Percentiles rank a stretch among this genome's conserved stretches.
phyloP scores from a whole-genome alignment of 331 rosid genomes.

The Ulmus americana region DNA sequence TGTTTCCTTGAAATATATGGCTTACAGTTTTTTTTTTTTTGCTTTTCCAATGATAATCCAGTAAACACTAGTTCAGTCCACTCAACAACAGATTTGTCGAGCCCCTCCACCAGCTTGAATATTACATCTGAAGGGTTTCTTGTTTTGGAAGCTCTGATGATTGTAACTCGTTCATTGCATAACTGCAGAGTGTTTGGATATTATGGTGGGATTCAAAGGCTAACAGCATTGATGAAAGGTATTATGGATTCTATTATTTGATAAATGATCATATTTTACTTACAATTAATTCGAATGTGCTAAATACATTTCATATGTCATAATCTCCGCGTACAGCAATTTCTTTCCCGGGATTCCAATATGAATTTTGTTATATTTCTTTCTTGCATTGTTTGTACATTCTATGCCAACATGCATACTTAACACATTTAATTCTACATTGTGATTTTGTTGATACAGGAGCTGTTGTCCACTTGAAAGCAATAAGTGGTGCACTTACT shows the following conservation, averaged over 20 bases:
- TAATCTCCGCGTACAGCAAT: not conserved
- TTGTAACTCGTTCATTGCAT: slow-evolving; percentile 67
- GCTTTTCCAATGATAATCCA: slow-evolving; percentile 37
- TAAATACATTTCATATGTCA: not conserved
- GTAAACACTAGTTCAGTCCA: slow-evolving; percentile 51
- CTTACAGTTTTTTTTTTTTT: slow-evolving; percentile 26
- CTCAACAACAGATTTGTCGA: slow-evolving; percentile 47
- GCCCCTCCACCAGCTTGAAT: slow-evolving; percentile 48
- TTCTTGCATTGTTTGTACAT: slow-evolving; percentile 1
- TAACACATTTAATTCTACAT: slow-evolving; percentile 9
- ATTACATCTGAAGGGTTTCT: slow-evolving; percentile 73
- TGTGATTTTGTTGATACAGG: slow-evolving; percentile 46
- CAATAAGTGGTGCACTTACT: slow-evolving; percentile 61
- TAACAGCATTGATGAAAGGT: slow-evolving; percentile 95
- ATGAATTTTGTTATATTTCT: not conserved
- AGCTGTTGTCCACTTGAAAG: slow-evolving; percentile 87
- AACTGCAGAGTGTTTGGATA: slow-evolving; percentile 92
- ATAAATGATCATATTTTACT: slow-evolving; percentile 13
- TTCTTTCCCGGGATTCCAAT: not conserved
- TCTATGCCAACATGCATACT: not conserved
- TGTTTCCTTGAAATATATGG: slow-evolving; percentile 10
- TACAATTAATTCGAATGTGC: not conserved
- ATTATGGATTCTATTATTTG: slow-evolving; percentile 15
- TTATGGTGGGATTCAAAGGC: slow-evolving; percentile 83
- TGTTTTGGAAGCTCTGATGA: slow-evolving; percentile 67